These are phyloP conservation scores for Phytopythium vexans DNA, from an alignment of 352 stramenopile genomes.

Conservation along the genomic window DNA sequence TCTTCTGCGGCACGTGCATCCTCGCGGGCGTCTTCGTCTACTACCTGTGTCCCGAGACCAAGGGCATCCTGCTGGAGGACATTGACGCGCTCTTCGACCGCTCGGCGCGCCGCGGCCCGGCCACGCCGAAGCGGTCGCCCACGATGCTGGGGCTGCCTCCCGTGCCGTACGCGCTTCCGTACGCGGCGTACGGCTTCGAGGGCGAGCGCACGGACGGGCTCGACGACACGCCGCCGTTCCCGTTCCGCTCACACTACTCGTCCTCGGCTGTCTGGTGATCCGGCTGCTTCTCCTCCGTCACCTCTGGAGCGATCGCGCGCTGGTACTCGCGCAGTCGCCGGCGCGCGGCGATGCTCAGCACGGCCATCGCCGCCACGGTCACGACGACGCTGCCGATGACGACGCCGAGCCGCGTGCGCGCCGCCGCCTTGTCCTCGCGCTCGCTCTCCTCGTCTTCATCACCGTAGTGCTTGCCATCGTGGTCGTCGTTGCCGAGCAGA, in stretches of 20 bases:
- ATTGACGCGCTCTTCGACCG: slow-evolving; percentile 51
- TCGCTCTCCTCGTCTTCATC: no score
- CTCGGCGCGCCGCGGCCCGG: slow-evolving; percentile 25
- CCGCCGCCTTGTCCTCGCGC: no score
- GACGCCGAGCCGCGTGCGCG: no score
- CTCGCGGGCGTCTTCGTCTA: slow-evolving; percentile 41
- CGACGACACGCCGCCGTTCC: slow-evolving; percentile 3
- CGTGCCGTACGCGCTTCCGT: slow-evolving; percentile 20
- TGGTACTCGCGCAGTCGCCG: no score
- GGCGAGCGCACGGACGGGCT: slow-evolving; percentile 2
- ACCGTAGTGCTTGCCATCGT: no score
- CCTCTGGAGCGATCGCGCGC: no score
- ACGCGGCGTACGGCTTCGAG: slow-evolving; percentile 8
- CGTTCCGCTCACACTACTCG: slow-evolving; percentile 3
- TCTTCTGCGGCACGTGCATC: slow-evolving; percentile 45
- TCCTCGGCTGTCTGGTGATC: no score
- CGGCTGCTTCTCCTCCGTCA: no score
- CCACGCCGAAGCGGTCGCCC: slow-evolving; percentile 23
- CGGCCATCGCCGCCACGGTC: no score
- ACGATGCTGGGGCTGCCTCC: slow-evolving; percentile 20
- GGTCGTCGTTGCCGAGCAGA: no score
- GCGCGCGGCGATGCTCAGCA: no score
- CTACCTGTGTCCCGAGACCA: slow-evolving; percentile 50
- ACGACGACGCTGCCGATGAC: no score
- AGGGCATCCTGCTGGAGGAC: slow-evolving; percentile 46